Percentiles rank a stretch among this genome's conserved stretches.
phyloP scores from a whole-genome alignment of 108 stramenopile genomes.

The Cafeteria roenbergensis region DNA sequence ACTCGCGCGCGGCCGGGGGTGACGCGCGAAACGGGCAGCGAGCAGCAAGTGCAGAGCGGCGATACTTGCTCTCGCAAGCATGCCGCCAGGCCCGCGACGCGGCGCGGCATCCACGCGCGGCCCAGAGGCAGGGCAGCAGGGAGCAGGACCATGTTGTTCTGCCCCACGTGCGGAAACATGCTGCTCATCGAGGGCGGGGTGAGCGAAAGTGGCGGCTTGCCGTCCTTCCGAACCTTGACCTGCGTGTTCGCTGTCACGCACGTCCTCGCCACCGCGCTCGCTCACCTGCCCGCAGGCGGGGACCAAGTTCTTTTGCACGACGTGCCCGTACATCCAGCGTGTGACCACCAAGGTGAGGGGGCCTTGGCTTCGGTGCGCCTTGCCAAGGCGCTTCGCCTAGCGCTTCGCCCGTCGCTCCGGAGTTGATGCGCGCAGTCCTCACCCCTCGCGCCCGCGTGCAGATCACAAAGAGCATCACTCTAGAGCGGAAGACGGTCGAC shows the following conservation, averaged over 20 bases:
- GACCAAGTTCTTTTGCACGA: conserved; percentile 38
- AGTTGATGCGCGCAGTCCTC: not conserved
- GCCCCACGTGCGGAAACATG: conserved; percentile 39
- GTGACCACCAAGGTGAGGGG: too few relatives aligned
- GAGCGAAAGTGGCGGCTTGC: conserved; percentile 14
- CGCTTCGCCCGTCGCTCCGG: conserved; percentile 5
- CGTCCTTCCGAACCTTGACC: not conserved
- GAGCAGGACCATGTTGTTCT: conserved; percentile 47
- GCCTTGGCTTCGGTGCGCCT: too few relatives aligned
- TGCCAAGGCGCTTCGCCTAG: too few relatives aligned
- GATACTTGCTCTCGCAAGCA: too few relatives aligned
- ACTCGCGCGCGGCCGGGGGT: too few relatives aligned
- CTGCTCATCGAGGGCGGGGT: conserved; percentile 35
- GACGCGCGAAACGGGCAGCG: too few relatives aligned
- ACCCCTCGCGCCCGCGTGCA: not conserved
- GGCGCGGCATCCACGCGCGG: too few relatives aligned
- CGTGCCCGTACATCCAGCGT: conserved; percentile 38
- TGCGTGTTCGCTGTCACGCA: not conserved
- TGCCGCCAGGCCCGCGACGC: too few relatives aligned
- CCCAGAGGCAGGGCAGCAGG: too few relatives aligned
- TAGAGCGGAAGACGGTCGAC: conserved; percentile 72
- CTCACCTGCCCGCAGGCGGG: not conserved
- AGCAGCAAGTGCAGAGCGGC: too few relatives aligned
- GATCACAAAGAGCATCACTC: conserved; percentile 42
- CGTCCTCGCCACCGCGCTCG: not conserved